phyloP scores from a whole-genome alignment of 2,329 filamentous ascomycete species.

The Venturia asperata region DNA sequence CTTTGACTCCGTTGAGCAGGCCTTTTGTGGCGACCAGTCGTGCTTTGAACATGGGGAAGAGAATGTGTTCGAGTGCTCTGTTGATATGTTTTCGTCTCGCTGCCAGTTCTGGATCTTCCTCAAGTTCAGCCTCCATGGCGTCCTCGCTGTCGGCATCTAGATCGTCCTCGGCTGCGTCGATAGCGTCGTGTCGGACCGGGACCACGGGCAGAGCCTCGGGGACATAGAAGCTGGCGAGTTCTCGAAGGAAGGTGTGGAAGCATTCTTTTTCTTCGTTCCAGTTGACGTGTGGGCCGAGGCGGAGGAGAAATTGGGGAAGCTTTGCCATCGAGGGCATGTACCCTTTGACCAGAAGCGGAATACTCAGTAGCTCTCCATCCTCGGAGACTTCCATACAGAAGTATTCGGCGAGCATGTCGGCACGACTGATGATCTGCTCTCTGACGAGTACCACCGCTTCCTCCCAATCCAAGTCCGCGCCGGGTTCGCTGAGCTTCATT shows the following conservation, averaged over 20 bases:
- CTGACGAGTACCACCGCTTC: conserved; percentile 60
- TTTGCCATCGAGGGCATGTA: conserved; percentile 83
- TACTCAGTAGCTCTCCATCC: conserved; percentile 65
- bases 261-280: conserved; percentile 82
- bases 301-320: conserved; percentile 78
- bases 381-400: conserved; percentile 79
- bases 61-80: conserved; percentile 69
- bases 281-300: conserved; percentile 78
- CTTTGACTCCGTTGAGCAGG: conserved; percentile 69
- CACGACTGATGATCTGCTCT: conserved; percentile 62
- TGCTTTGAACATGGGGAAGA: conserved; percentile 84
- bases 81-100: conserved; percentile 60
- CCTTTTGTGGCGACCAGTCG: conserved; percentile 74
- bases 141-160: conserved; percentile 20
- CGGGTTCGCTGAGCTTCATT: conserved; percentile 39
- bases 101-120: conserved; percentile 37
- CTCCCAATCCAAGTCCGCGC: conserved; percentile 55
- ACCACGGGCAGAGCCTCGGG: conserved; percentile 69
- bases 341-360: conserved; percentile 81
- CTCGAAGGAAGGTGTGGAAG: conserved; percentile 75
- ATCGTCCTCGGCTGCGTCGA: conserved; percentile 44
- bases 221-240: conserved; percentile 84
- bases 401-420: conserved; percentile 88
- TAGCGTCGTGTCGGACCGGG: conserved; percentile 26
- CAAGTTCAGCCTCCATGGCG: conserved; percentile 19